Evolutionary conservation across 2,329 filamentous ascomycete genomes (phyloP).

Genomic region (Apiospora pterosperma): DNA sequence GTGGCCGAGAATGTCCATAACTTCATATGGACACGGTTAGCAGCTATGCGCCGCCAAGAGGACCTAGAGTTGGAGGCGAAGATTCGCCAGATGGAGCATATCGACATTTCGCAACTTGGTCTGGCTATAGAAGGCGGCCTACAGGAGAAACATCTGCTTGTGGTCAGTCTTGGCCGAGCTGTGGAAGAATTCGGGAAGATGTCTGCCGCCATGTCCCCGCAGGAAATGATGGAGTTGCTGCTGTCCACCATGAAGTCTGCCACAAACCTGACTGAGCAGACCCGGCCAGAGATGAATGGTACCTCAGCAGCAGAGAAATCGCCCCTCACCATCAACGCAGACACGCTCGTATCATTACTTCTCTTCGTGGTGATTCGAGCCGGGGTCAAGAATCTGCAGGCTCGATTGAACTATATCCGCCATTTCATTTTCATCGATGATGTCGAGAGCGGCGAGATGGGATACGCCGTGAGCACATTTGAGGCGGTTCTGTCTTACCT

Average conservation of each 20-base stretch:
- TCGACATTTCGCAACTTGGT: slow-evolving; percentile 93
- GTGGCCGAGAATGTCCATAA: slow-evolving; percentile 91
- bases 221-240: slow-evolving; percentile 83
- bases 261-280: slow-evolving; percentile 61
- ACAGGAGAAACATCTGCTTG: slow-evolving; percentile 76
- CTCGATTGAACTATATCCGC: slow-evolving; percentile 88
- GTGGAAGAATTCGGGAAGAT: slow-evolving; percentile 90
- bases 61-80: slow-evolving; percentile 86
- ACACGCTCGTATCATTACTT: slow-evolving; percentile 87
- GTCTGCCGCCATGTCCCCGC: slow-evolving; percentile 70
- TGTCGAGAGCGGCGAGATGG: slow-evolving; percentile 92
- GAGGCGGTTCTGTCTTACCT: slow-evolving; percentile 92
- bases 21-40: slow-evolving; percentile 80
- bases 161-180: slow-evolving; percentile 70
- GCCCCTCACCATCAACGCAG: slow-evolving; percentile 69
- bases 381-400: slow-evolving; percentile 82
- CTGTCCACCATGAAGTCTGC: slow-evolving; percentile 80
- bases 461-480: slow-evolving; percentile 92
- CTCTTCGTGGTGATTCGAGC: slow-evolving; percentile 91
- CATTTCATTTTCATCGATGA: slow-evolving; percentile 98
- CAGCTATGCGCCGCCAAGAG: slow-evolving; percentile 72
- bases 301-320: slow-evolving; percentile 47
- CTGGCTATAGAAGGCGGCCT: slow-evolving; percentile 78
- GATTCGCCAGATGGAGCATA: slow-evolving; percentile 87
- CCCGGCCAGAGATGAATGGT: slow-evolving; percentile 29